Conservation (phyloP, 345 rosid species). For the Eucalyptus urophylla region DNA sequence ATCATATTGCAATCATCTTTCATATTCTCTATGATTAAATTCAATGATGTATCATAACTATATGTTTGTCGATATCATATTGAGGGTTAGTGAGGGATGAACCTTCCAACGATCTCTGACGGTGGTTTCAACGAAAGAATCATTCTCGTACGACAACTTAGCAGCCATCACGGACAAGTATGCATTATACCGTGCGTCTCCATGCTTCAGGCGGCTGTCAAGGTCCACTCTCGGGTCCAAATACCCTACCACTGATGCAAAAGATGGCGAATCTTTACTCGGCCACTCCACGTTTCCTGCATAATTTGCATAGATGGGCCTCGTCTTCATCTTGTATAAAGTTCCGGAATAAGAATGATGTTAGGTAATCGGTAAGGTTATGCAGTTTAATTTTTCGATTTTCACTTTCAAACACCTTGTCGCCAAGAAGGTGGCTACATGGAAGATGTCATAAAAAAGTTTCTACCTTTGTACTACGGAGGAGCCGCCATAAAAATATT, state of each 20-base stretch:
- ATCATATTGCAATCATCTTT: background rate
- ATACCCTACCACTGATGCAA: conserved; percentile 19
- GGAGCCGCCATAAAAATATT: background rate
- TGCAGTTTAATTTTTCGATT: background rate
- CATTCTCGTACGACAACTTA: conserved; percentile 36
- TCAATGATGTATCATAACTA: background rate
- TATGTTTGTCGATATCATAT: background rate
- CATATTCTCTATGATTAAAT: background rate
- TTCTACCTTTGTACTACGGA: background rate
- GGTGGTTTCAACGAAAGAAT: conserved; percentile 12
- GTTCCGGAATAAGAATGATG: background rate
- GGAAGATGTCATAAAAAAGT: background rate
- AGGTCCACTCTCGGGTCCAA: conserved; percentile 28
- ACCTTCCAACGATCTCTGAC: conserved; percentile 32
- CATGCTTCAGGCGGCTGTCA: conserved; percentile 13
- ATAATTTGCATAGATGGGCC: background rate
- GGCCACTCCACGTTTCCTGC: conserved; percentile 34
- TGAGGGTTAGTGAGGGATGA: background rate
- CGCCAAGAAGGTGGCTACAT: background rate
- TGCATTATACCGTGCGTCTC: conserved; percentile 15
- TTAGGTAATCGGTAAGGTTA: background rate
- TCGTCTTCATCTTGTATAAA: background rate
- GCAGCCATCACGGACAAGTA: conserved; percentile 42
- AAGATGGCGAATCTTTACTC: conserved; percentile 15
- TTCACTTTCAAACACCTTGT: background rate